These are phyloP conservation scores for Arachnopeziza araneosa DNA, from an alignment of 2,329 filamentous ascomycete species.

Conservation along the genomic window DNA sequence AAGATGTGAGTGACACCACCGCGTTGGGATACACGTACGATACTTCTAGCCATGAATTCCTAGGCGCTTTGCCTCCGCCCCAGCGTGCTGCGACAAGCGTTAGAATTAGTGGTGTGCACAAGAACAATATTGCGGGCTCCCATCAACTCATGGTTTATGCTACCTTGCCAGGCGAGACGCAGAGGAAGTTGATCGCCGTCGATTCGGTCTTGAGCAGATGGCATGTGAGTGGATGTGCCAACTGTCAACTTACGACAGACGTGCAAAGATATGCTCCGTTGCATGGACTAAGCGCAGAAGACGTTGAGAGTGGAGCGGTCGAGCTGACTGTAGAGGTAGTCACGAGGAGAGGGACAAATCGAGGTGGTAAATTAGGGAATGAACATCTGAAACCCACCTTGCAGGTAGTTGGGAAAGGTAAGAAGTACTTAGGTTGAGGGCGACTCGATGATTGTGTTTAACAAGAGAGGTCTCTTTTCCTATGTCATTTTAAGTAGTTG, in stretches of 20 bases:
- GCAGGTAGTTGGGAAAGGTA: too few relatives aligned
- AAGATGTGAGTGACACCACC: neutral
- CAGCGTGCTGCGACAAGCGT: neutral
- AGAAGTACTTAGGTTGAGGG: too few relatives aligned
- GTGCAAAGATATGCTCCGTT: neutral
- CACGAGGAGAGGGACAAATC: too few relatives aligned
- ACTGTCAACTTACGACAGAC: neutral
- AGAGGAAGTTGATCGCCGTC: neutral
- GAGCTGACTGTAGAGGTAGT: too few relatives aligned
- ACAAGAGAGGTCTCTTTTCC: too few relatives aligned
- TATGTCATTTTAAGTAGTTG: too few relatives aligned
- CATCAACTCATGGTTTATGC: neutral
- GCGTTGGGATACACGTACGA: neutral
- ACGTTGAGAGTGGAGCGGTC: too few relatives aligned
- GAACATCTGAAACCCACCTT: too few relatives aligned
- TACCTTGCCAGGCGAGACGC: neutral
- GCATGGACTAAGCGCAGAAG: too few relatives aligned
- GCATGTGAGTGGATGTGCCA: neutral
- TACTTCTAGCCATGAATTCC: neutral
- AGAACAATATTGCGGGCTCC: neutral
- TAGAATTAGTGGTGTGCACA: neutral
- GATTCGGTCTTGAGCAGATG: neutral
- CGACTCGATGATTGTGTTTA: too few relatives aligned
- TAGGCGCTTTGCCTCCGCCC: neutral
- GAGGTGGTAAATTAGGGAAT: too few relatives aligned